Conservation (phyloP, 1,284 basidiomycete species). For the Cryptococcus sp. region DNA sequence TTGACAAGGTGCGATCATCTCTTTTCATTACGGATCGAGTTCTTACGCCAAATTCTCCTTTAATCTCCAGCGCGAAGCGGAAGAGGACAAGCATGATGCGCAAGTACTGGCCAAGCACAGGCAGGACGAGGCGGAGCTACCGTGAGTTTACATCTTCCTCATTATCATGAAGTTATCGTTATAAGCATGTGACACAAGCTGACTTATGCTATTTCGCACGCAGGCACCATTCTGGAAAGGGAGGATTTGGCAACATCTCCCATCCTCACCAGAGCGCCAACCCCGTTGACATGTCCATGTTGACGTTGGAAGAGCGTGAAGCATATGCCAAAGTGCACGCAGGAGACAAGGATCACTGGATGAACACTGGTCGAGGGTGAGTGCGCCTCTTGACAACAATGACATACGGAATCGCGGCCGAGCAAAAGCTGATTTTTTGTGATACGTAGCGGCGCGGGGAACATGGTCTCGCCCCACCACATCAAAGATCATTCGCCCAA, state of each 20-base stretch:
- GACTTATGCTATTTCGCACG: background rate
- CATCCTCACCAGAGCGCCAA: slow-evolving; percentile 13
- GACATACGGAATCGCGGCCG: too few species aligned
- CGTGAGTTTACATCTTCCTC: slow-evolving; percentile 25
- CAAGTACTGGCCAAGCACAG: slow-evolving; percentile 40
- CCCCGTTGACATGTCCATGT: slow-evolving; percentile 33
- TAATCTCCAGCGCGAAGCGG: too few species aligned
- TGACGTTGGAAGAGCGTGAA: slow-evolving; percentile 45
- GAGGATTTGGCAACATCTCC: slow-evolving; percentile 47
- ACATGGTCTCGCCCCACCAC: slow-evolving; percentile 19
- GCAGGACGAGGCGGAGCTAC: slow-evolving; percentile 33
- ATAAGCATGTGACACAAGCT: background rate
- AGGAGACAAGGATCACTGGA: slow-evolving; percentile 25
- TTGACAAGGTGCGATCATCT: slow-evolving; percentile 28
- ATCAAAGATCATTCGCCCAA: slow-evolving; percentile 7
- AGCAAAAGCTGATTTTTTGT: background rate
- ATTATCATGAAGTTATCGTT: background rate
- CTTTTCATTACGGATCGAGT: background rate
- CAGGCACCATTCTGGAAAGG: slow-evolving; percentile 43
- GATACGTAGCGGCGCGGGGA: slow-evolving; percentile 42
- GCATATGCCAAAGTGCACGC: slow-evolving; percentile 43
- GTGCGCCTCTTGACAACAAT: slow-evolving; percentile 3
- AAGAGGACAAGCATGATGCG: slow-evolving; percentile 35
- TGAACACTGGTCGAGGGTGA: slow-evolving; percentile 42
- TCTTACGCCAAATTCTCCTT: background rate